Percentiles rank a stretch among this genome's conserved stretches.
Evolutionary conservation across 1,139 yeast species (phyloP).

Genomic region (Yamadazyma atmosphaerica): DNA sequence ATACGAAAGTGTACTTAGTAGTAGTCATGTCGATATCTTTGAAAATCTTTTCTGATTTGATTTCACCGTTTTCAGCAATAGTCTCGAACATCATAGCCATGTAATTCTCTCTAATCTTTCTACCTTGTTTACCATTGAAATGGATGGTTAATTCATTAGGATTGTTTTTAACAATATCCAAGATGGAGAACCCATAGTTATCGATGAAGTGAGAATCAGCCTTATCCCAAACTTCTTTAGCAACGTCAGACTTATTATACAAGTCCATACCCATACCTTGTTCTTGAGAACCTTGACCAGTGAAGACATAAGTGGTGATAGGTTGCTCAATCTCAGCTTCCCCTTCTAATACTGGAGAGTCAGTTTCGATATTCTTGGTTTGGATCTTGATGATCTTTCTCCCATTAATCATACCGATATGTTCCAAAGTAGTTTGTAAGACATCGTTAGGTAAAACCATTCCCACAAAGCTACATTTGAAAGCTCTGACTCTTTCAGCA

Average conservation of each 20-base stretch:
- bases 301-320: constrained; percentile 91
- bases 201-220: constrained; percentile 92
- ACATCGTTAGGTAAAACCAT: constrained; percentile 97
- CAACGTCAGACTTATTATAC: constrained; percentile 87
- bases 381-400: constrained; percentile 93
- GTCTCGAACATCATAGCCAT: constrained; percentile 98
- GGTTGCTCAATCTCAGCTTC: constrained; percentile 99
- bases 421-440: constrained; percentile 86
- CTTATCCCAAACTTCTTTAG: constrained; percentile 95
- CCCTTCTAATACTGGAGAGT: constrained; percentile 76
- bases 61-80: constrained; percentile 77
- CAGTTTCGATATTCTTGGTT: constrained; percentile 80
- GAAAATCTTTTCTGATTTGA: constrained; percentile 92
- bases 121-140: constrained; percentile 98
- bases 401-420: constrained; percentile 98
- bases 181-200: constrained; percentile 95
- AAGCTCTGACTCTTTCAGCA: constrained; percentile 94
- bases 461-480: constrained; percentile 86
- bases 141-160: constrained; percentile 94
- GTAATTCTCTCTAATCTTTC: constrained; percentile 91
- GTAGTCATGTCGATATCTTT: constrained; percentile 83
- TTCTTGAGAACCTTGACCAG: constrained; percentile 99
- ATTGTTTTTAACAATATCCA: constrained; percentile 92
- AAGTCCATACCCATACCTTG: constrained; percentile 99
- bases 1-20: constrained; percentile 81